Conservation (phyloP, 768 basidiomycete genomes). For the Leccinum variicolor region DNA sequence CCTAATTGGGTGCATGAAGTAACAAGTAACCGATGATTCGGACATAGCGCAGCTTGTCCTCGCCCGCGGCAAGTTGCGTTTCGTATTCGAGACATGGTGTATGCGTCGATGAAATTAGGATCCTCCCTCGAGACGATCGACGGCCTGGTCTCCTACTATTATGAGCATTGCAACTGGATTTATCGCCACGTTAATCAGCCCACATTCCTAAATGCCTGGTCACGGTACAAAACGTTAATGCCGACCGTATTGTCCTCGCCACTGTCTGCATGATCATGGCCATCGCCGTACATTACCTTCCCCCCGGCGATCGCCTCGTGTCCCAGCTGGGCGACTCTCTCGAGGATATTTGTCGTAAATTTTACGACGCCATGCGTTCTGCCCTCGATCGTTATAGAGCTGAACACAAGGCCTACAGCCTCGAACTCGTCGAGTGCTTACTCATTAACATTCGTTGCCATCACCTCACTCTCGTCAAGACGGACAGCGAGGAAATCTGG, state of each 20-base stretch:
- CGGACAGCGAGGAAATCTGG: conserved; percentile 82
- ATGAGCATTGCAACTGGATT: conserved; percentile 86
- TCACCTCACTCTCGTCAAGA: conserved; percentile 70
- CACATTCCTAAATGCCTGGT: conserved; percentile 64
- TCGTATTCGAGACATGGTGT: conserved; percentile 2
- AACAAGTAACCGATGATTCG: conserved; percentile 7
- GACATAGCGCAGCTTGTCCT: not conserved
- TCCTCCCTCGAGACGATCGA: conserved; percentile 58
- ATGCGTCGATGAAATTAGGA: not conserved
- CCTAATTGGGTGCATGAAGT: conserved; percentile 1
- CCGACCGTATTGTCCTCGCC: conserved; percentile 67
- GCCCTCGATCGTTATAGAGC: conserved; percentile 61
- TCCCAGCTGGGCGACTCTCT: conserved; percentile 48
- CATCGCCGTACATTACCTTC: conserved; percentile 69
- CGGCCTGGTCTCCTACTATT: conserved; percentile 70
- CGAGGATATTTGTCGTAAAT: conserved; percentile 61
- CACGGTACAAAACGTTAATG: conserved; percentile 61
- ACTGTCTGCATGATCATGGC: conserved; percentile 76
- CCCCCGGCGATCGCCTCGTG: conserved; percentile 59
- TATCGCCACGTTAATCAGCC: conserved; percentile 72
- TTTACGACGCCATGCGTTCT: conserved; percentile 64
- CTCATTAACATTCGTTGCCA: conserved; percentile 65
- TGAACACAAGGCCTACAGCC: conserved; percentile 56
- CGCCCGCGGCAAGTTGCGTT: not conserved
- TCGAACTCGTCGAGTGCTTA: conserved; percentile 75